A percentile compares a stretch with the other conserved stretches of the same genome.
Conservation (phyloP, 306 rosid genomes). For the Macrotyloma uniflorum region DNA sequence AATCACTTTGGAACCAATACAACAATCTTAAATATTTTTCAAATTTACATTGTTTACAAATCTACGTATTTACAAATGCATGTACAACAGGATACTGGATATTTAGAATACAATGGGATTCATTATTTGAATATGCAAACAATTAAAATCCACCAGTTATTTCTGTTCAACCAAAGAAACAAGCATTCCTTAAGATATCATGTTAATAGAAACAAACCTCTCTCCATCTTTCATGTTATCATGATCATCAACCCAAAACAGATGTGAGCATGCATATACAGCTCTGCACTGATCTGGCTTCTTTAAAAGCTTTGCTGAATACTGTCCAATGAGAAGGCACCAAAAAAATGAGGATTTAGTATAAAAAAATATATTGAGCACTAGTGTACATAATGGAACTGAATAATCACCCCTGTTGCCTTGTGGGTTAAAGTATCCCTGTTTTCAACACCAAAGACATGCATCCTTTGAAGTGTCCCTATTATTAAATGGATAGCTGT, state of each 20-base stretch:
- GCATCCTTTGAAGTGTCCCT: slow-evolving; percentile 99
- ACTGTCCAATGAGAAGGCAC: slow-evolving; percentile 51
- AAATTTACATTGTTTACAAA: background rate
- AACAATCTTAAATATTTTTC: background rate
- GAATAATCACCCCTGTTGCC: slow-evolving; percentile 94
- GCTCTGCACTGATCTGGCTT: slow-evolving; percentile 97
- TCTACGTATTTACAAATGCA: background rate
- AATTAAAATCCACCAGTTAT: slow-evolving; percentile 29
- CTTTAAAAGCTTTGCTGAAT: slow-evolving; percentile 96
- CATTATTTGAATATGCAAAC: slow-evolving; percentile 20
- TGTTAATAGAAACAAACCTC: slow-evolving; percentile 61
- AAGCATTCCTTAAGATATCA: background rate
- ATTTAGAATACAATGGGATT: background rate
- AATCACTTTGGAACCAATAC: background rate
- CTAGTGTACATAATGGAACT: slow-evolving; percentile 21
- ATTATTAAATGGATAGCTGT: slow-evolving; percentile 93
- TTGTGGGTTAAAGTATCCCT: slow-evolving; percentile 99
- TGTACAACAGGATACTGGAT: background rate
- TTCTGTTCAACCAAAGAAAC: slow-evolving; percentile 36
- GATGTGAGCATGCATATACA: slow-evolving; percentile 90
- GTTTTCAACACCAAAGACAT: slow-evolving; percentile 95
- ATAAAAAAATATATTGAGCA: slow-evolving; percentile 5
- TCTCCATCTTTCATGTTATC: slow-evolving; percentile 94
- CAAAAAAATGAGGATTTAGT: slow-evolving; percentile 18
- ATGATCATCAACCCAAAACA: slow-evolving; percentile 93